Evolutionary conservation across 805 yeast genomes (phyloP).

Genomic region (Candida chilensis): DNA sequence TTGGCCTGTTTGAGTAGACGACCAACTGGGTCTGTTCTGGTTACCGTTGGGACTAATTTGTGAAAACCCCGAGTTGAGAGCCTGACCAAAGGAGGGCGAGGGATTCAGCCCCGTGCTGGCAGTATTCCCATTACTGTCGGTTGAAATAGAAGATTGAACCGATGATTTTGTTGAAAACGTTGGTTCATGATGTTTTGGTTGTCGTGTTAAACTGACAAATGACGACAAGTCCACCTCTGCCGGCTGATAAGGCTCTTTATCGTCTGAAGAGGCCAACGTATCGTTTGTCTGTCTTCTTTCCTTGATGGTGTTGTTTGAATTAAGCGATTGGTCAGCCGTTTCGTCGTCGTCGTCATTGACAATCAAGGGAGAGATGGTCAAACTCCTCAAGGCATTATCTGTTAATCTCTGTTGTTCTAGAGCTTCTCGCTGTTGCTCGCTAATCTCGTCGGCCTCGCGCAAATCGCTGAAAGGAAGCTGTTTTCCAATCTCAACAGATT

Average conservation of each 20-base stretch:
- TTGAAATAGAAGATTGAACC: too few species aligned
- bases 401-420: slow-evolving; percentile 32
- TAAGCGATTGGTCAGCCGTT: background rate
- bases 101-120: too few species aligned
- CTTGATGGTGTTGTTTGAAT: background rate
- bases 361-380: slow-evolving; percentile 31
- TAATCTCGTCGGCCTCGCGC: too few species aligned
- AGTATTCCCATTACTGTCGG: too few species aligned
- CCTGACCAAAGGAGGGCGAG: too few species aligned
- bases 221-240: slow-evolving; percentile 35
- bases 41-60: too few species aligned
- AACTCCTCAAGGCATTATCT: slow-evolving; percentile 29
- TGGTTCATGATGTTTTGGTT: slow-evolving; percentile 16
- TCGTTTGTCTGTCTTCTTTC: background rate
- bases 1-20: too few species aligned
- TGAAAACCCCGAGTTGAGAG: too few species aligned
- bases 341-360: background rate
- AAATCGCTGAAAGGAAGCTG: slow-evolving; percentile 26
- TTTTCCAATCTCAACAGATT: slow-evolving; percentile 25
- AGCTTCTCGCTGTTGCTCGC: too few species aligned
- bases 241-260: slow-evolving; percentile 36
- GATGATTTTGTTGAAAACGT: slow-evolving; percentile 55
- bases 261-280: slow-evolving; percentile 8
- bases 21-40: too few species aligned
- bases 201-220: slow-evolving; percentile 34